Evolutionary conservation across 371 early-diverging fungal genomes (phyloP).

Genomic region (Racocetra persica): DNA sequence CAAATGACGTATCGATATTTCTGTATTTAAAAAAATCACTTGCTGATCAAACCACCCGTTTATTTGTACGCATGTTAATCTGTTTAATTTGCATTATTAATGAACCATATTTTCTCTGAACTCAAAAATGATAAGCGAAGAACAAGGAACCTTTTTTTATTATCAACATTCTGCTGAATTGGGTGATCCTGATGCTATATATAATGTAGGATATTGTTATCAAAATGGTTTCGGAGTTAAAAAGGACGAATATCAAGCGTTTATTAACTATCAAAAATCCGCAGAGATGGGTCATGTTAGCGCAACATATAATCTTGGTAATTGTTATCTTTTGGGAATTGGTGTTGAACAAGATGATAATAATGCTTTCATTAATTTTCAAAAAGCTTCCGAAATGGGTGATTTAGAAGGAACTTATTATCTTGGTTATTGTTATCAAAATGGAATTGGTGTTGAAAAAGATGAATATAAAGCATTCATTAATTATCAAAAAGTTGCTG

Average conservation of each 20-base stretch:
- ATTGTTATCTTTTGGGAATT: too few relatives aligned
- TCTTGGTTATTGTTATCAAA: constrained; percentile 66
- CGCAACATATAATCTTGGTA: too few relatives aligned
- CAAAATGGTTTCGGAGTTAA: constrained; percentile 50
- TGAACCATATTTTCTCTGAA: too few relatives aligned
- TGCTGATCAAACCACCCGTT: too few relatives aligned
- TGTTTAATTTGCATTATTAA: too few relatives aligned
- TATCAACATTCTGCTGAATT: constrained; percentile 86
- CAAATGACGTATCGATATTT: too few relatives aligned
- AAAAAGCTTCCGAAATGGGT: constrained; percentile 73
- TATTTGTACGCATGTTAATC: too few relatives aligned
- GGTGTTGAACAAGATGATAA: too few relatives aligned
- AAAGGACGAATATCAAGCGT: constrained; percentile 67
- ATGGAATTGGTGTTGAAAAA: too few relatives aligned
- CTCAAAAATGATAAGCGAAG: too few relatives aligned
- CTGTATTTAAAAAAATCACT: too few relatives aligned
- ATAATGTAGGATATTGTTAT: constrained; percentile 40
- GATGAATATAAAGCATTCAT: constrained; percentile 71
- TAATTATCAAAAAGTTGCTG: constrained; percentile 77
- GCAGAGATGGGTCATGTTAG: constrained; percentile 52
- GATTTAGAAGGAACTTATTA: constrained; percentile 73
- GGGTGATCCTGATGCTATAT: constrained; percentile 53
- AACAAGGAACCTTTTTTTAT: constrained; percentile 45
- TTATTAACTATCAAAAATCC: constrained; percentile 46
- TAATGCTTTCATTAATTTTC: constrained; percentile 52